phyloP scores from a whole-genome alignment of 805 yeast species.

The Geotrichum ghanense region DNA sequence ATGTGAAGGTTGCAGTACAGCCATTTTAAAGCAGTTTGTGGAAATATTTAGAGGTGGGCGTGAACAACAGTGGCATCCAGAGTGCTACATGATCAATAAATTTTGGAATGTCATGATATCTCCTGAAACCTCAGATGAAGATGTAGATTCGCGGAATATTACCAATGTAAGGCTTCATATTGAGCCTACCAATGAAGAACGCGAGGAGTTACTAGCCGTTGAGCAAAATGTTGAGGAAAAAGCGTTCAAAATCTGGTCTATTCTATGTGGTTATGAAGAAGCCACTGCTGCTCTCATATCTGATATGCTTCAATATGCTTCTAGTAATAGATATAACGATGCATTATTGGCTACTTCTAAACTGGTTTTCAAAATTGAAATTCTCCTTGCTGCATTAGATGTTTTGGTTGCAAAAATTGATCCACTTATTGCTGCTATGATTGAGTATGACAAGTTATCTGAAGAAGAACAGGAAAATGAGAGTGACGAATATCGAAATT shows the following conservation, averaged over 20 bases:
- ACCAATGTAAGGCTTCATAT: neutral
- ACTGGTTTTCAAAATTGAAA: slow-evolving; percentile 61
- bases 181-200: slow-evolving; percentile 1
- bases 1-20: slow-evolving; percentile 88
- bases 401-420: slow-evolving; percentile 26
- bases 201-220: slow-evolving; percentile 17
- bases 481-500: slow-evolving; percentile 1
- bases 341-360: slow-evolving; percentile 64
- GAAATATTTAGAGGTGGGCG: slow-evolving; percentile 85
- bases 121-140: slow-evolving; percentile 8
- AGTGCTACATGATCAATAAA: slow-evolving; percentile 94
- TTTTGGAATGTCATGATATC: slow-evolving; percentile 82
- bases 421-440: neutral
- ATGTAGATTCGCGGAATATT: neutral
- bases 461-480: neutral
- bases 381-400: slow-evolving; percentile 69
- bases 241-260: slow-evolving; percentile 66
- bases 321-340: slow-evolving; percentile 53
- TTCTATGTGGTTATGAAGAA: slow-evolving; percentile 82
- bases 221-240: slow-evolving; percentile 57
- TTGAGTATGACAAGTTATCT: neutral
- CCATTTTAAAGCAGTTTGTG: slow-evolving; percentile 89
- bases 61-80: slow-evolving; percentile 98
- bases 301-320: slow-evolving; percentile 79
- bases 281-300: slow-evolving; percentile 80